These are phyloP conservation scores for Colletotrichum sp. DNA, from an alignment of 2,329 filamentous ascomycete species.

Conservation along the genomic window DNA sequence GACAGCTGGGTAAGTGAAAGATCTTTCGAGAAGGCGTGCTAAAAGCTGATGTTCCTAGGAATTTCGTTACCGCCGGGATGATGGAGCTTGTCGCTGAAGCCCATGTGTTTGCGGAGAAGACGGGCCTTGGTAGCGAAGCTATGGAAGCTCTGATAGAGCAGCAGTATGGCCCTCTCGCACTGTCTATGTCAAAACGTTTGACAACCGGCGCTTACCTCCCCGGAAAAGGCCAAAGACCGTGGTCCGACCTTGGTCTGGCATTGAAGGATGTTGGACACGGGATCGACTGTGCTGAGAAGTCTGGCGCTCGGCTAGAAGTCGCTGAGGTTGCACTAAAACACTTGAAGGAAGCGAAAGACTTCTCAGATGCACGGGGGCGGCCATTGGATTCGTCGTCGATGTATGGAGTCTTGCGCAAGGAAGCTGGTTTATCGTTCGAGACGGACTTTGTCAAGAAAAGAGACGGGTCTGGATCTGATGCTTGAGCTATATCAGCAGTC, in stretches of 20 bases:
- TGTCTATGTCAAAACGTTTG: constrained; percentile 40
- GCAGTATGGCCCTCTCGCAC: constrained; percentile 41
- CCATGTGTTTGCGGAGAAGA: constrained; percentile 53
- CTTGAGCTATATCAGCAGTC: no score
- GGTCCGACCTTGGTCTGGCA: constrained; percentile 53
- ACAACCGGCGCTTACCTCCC: constrained; percentile 44
- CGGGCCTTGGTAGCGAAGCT: constrained; percentile 40
- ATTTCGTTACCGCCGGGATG: constrained; percentile 53
- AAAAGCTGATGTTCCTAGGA: constrained; percentile 31
- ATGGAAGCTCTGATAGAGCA: constrained; percentile 48
- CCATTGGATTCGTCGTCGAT: constrained; percentile 55
- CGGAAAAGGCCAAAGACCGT: constrained; percentile 38
- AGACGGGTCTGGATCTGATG: constrained; percentile 16
- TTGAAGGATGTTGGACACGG: constrained; percentile 59
- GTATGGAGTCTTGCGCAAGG: constrained; percentile 50
- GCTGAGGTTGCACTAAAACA: constrained; percentile 48
- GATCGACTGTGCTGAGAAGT: constrained; percentile 44
- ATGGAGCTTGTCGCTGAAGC: constrained; percentile 55
- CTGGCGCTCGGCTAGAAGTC: constrained; percentile 42
- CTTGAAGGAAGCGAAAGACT: constrained; percentile 45
- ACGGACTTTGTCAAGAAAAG: constrained; percentile 37
- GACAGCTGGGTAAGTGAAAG: constrained; percentile 43
- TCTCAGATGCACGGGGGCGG: constrained; percentile 36
- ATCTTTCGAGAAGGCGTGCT: neutral
- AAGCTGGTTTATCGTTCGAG: constrained; percentile 50